Base-by-base conservation (phyloP, 495 filamentous ascomycete species). In the Penicillium paradoxum region DNA sequence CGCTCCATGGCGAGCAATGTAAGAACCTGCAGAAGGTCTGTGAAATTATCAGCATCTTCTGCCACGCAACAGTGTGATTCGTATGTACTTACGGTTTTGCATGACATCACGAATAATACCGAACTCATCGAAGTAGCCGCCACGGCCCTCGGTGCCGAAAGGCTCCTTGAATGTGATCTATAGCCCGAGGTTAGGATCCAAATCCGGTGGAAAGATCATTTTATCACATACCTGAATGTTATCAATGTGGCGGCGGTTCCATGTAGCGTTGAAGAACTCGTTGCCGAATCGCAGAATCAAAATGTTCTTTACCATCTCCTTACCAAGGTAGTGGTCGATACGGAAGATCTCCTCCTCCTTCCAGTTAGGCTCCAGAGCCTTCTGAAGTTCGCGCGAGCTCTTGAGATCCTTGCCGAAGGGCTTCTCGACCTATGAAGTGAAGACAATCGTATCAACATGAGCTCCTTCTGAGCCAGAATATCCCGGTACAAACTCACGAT, bases 271-370 rank as follows among this genome's bases (percentile, higher is more conserved):
- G 62, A 99, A 95, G 80, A 99, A 97, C 64, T 96, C 91, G 73
- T 99, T 99, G 57, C 93, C 95, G 70, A 99, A 99, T 59, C 95
- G 83, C 55, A 99, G 83, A 59, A 99, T 96, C 48, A 99, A 83
- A 63, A 99, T 95, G 71, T 99, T 99, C 83, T 99, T 99, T 50
- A 99, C 95, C 95, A 99, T 99, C 78, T 99, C 95, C 83, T 99
- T 99, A 60, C 95, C 95, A 36, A 99, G 82, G 69, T 99, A 99
- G 76, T 99, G 95, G 70, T 99, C 95, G 65, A 99, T 99, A 64
- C 95, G 92, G 84, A 95, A 99, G 59, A 97, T 89, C 77, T 99
- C 95, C 42, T 99, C 95, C 72, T 99, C 95, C 66, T 88, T 95
- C 95, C 95, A 99, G 77, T 97, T 90, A 29, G 95, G 95, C 61